These are phyloP conservation scores for Camellia sinensis DNA, from an alignment of 148 eudicot species.

Conservation along the genomic window DNA sequence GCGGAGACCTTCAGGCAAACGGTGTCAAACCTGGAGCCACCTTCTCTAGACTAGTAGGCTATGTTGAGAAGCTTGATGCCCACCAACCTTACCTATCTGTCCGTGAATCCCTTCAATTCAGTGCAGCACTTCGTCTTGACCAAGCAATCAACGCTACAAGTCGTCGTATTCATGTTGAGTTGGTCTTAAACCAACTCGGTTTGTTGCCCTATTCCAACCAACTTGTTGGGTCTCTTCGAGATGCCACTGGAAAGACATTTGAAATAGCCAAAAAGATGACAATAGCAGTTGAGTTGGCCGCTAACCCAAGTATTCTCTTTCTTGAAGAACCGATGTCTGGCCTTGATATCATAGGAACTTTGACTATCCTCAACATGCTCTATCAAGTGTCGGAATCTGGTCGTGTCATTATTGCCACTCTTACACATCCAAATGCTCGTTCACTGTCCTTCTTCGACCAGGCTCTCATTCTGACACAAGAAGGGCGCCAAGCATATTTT, in stretches of 20 bases:
- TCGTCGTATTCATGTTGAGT: constrained; percentile 4
- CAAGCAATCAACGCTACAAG: constrained; percentile 8
- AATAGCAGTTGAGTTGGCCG: constrained; percentile 14
- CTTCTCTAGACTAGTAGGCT: constrained; percentile 10
- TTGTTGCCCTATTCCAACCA: constrained; percentile 10
- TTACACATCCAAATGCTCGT: constrained; percentile 16
- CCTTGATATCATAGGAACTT: not conserved
- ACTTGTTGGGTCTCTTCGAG: constrained; percentile 12
- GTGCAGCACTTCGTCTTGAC: constrained; percentile 14
- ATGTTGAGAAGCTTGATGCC: constrained; percentile 11
- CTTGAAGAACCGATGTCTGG: constrained; percentile 13
- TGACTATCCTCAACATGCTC: constrained; percentile 4
- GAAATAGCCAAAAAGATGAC: constrained; percentile 14
- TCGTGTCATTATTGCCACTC: constrained; percentile 14
- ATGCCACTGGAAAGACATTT: not conserved
- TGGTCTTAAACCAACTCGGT: constrained; percentile 9
- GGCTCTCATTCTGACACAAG: constrained; percentile 19
- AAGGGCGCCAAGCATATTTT: constrained; percentile 21
- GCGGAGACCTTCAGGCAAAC: constrained; percentile 10
- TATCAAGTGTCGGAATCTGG: not conserved
- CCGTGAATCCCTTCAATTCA: constrained; percentile 16
- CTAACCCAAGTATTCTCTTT: constrained; percentile 14
- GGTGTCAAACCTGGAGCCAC: constrained; percentile 5
- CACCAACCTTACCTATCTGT: constrained; percentile 14
- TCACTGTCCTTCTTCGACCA: constrained; percentile 17